phyloP scores from a whole-genome alignment of 2,329 filamentous ascomycete genomes.

The Leptographium galeiforme region DNA sequence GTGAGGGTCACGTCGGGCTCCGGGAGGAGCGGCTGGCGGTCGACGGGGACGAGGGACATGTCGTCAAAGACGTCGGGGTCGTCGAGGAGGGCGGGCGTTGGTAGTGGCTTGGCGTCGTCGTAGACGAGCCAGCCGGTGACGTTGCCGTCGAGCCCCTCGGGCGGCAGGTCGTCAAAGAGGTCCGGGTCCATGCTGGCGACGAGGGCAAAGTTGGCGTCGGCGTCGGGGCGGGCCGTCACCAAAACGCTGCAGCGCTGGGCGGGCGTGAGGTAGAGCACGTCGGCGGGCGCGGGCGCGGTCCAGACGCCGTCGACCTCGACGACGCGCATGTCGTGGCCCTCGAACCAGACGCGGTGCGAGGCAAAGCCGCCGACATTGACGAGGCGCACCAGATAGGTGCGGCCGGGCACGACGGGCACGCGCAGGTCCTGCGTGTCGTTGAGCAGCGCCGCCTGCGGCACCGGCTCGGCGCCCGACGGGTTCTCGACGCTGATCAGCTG shows the following conservation, averaged over 20 bases:
- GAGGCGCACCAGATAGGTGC: slow-evolving; percentile 59
- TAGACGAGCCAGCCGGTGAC: slow-evolving; percentile 52
- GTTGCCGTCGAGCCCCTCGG: slow-evolving; percentile 49
- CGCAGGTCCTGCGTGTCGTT: slow-evolving; percentile 55
- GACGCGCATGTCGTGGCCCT: slow-evolving; percentile 52
- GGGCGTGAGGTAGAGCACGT: slow-evolving; percentile 51
- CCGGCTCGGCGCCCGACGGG: slow-evolving; percentile 46
- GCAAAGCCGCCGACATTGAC: slow-evolving; percentile 64
- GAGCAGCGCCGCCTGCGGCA: slow-evolving; percentile 55
- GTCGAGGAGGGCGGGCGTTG: slow-evolving; percentile 40
- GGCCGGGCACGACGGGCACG: slow-evolving; percentile 47
- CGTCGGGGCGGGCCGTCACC: slow-evolving; percentile 51
- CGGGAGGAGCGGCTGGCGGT: slow-evolving; percentile 45
- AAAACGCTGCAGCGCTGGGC: slow-evolving; percentile 55
- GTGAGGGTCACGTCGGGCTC: slow-evolving; percentile 50
- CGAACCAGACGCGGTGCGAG: slow-evolving; percentile 51
- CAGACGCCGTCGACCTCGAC: slow-evolving; percentile 64
- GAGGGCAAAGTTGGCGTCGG: slow-evolving; percentile 51
- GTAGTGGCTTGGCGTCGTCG: slow-evolving; percentile 30
- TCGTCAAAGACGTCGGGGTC: slow-evolving; percentile 58
- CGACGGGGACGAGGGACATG: slow-evolving; percentile 53
- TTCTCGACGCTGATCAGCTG: slow-evolving; percentile 38
- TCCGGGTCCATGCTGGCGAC: slow-evolving; percentile 57
- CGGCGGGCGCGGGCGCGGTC: slow-evolving; percentile 42
- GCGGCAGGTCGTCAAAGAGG: slow-evolving; percentile 56